Percentiles rank a stretch among this genome's conserved stretches.
phyloP scores from a whole-genome alignment of 2,329 filamentous ascomycete genomes.

The Simplicillium aogashimaense region DNA sequence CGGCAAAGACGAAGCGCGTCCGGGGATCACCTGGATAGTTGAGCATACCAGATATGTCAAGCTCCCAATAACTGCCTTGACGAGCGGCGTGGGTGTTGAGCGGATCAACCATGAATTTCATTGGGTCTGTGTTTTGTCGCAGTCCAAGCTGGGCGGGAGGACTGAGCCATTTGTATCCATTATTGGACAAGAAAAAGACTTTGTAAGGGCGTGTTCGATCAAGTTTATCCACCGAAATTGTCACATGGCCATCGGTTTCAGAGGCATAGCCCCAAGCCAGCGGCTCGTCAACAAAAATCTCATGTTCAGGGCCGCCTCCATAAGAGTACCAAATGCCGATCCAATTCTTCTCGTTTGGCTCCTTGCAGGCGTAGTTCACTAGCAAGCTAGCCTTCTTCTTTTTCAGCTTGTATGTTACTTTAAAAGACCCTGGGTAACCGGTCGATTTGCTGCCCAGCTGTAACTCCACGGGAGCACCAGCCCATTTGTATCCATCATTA shows the following conservation, averaged over 20 bases:
- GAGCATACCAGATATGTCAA: conserved; percentile 20
- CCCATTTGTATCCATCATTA: conserved; percentile 1
- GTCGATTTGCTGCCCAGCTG: neutral
- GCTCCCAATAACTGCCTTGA: conserved; percentile 19
- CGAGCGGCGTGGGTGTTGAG: conserved; percentile 23
- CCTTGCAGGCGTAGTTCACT: conserved; percentile 22
- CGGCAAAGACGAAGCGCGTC: conserved; percentile 15
- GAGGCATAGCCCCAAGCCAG: conserved; percentile 24
- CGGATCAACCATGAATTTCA: conserved; percentile 15
- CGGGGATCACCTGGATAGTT: conserved; percentile 14
- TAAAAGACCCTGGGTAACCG: neutral
- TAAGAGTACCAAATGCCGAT: conserved; percentile 23
- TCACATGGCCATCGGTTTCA: conserved; percentile 14
- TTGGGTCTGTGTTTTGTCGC: conserved; percentile 1
- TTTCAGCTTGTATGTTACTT: neutral
- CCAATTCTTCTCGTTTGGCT: conserved; percentile 23
- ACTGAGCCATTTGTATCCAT: conserved; percentile 25
- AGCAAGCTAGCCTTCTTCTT: conserved; percentile 11
- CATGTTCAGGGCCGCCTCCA: conserved; percentile 23
- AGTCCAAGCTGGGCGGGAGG: conserved; percentile 20
- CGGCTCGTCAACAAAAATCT: conserved; percentile 16
- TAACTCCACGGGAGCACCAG: conserved; percentile 1
- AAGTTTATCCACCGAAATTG: conserved; percentile 13
- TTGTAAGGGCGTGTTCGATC: conserved; percentile 18
- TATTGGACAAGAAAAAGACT: conserved; percentile 24